phyloP scores from a whole-genome alignment of 2,329 filamentous ascomycete genomes.

The Nemania sp. region DNA sequence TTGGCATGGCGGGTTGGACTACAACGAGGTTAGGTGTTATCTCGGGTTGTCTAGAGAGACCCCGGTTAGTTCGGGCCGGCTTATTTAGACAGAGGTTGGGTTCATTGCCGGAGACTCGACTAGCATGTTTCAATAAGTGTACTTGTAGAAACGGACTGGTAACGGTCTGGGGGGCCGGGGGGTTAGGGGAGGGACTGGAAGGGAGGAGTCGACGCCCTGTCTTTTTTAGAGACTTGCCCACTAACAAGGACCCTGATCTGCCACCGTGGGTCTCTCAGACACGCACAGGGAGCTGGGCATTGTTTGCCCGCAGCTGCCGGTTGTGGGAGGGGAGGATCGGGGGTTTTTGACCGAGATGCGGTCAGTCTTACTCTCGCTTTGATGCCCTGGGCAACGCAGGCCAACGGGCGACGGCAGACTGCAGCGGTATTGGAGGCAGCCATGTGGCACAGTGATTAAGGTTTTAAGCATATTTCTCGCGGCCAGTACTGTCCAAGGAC shows the following conservation, averaged over 20 bases:
- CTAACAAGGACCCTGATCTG: conserved; percentile 7
- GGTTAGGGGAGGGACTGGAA: too few species aligned
- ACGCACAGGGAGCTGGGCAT: conserved; percentile 2
- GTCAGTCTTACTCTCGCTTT: conserved; percentile 38
- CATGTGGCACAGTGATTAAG: conserved; percentile 36
- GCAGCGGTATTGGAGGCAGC: background rate
- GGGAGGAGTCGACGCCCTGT: background rate
- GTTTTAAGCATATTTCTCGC: conserved; percentile 40
- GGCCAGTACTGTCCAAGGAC: too few species aligned
- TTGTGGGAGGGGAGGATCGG: conserved; percentile 27
- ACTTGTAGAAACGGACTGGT: conserved; percentile 5
- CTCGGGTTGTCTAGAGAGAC: conserved; percentile 12
- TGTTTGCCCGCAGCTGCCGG: conserved; percentile 26
- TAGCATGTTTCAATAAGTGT: conserved; percentile 1
- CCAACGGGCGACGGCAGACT: conserved; percentile 29
- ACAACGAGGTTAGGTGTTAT: conserved; percentile 16
- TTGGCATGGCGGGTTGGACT: background rate
- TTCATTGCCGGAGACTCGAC: background rate
- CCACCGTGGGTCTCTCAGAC: conserved; percentile 11
- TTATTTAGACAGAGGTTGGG: conserved; percentile 28
- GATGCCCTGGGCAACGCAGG: conserved; percentile 32
- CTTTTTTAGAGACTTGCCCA: background rate
- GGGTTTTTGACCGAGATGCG: conserved; percentile 39
- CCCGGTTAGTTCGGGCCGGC: conserved; percentile 37
- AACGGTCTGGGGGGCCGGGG: background rate